Base-by-base conservation (phyloP, 73 alveolate species). In the Uronychia setigera region DNA sequence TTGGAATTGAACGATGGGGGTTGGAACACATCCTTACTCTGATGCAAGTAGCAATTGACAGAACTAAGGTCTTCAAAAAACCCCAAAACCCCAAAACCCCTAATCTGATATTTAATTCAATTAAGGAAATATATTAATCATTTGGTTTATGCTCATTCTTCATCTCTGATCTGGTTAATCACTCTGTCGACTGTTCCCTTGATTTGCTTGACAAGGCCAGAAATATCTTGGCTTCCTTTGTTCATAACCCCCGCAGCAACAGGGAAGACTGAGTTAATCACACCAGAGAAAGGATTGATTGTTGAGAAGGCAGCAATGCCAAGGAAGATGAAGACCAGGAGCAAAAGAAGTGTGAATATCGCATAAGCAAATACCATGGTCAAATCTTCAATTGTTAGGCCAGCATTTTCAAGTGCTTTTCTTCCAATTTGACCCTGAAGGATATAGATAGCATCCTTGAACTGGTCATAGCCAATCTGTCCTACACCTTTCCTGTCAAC, bases 241-340 rank as follows among this genome's bases (percentile, higher is more conserved):
- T n/a, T n/a, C n/a, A n/a, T n/a, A 34, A 27, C 87, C 28, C 87
- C 87, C n/a, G 87, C 87, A 57, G 60, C 57, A 29, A 80, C 28
- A n/a, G 87, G 87, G 67, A 80, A 14, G n/a, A 80, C 26, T 11
- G 87, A 33, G 79, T 58, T 80, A 30, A 80, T 80, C n/a, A 80
- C 87, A 26, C 80, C 1, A 19, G 30, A 30, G 30, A 80, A 80
- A n/a, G 77, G 59, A 0, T 80, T 59, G 1, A 79, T 79, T 26
- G 35, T 80, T 26, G 80, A 57, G 79, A 80, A 80, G 1, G 87
- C 87, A 0, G 33, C 57, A 9, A 80, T 80, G 11, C 87, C 87
- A 11, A 80, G 30, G 79, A 80, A 80, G 79, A 80, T 80, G 58
- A 80, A 80, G 0, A 29, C 58, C 60, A 80, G 31, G 59, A 58